Conservation (phyloP, 1,139 yeast genomes). For the Blastobotrys buckinghamii region DNA sequence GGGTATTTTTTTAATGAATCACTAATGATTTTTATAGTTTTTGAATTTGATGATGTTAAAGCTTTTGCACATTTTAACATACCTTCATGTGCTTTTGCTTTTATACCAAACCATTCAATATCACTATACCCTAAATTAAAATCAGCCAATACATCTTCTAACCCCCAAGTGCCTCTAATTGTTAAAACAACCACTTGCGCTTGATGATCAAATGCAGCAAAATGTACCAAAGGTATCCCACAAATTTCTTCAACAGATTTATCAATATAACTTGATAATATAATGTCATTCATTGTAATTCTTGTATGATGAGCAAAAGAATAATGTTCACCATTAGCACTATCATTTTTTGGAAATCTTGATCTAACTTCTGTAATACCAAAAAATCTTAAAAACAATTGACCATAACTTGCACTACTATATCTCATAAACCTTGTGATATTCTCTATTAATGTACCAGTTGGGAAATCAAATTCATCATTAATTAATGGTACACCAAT, state of each 20-base stretch:
- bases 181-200: conserved; percentile 33
- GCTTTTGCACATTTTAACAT: conserved; percentile 32
- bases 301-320: conserved; percentile 33
- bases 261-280: conserved; percentile 30
- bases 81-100: conserved; percentile 33
- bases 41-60: conserved; percentile 22
- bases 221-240: conserved; percentile 32
- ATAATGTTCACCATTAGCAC: conserved; percentile 28
- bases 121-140: conserved; percentile 31
- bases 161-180: conserved; percentile 33
- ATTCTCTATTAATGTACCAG: neutral
- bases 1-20: conserved; percentile 25
- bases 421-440: conserved; percentile 28
- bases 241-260: conserved; percentile 25
- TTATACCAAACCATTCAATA: conserved; percentile 28
- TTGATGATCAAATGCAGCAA: conserved; percentile 31
- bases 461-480: neutral
- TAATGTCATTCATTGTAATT: conserved; percentile 29
- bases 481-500: neutral
- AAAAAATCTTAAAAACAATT: conserved; percentile 32
- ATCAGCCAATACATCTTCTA: conserved; percentile 34
- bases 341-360: conserved; percentile 18
- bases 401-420: conserved; percentile 36
- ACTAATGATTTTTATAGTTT: conserved; percentile 27
- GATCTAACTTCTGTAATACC: conserved; percentile 25